Evolutionary conservation across 345 rosid genomes (phyloP).

Genomic region (Odontarrhena argentea): DNA sequence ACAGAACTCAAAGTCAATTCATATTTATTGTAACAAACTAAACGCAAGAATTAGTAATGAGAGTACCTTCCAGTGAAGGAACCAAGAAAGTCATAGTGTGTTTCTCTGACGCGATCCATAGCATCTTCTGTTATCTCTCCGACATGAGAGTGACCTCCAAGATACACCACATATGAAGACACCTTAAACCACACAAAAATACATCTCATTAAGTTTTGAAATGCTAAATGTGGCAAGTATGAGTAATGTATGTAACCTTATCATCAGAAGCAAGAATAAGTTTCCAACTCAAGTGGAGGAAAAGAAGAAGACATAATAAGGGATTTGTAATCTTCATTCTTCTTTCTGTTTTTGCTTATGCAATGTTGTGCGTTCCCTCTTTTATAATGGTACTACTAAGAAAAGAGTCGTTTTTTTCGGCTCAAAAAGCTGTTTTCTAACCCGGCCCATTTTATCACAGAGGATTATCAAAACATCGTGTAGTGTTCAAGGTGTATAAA

Average conservation of each 20-base stretch:
- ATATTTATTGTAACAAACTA: too few species aligned
- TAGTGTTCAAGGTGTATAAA: too few species aligned
- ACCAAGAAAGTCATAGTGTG: slow-evolving; percentile 67
- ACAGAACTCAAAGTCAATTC: neutral
- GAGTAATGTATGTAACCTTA: slow-evolving; percentile 27
- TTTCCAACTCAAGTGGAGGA: slow-evolving; percentile 33
- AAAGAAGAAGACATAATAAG: slow-evolving; percentile 27
- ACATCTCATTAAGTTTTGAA: neutral
- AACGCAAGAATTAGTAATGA: too few species aligned
- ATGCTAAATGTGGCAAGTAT: neutral
- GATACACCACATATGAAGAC: slow-evolving; percentile 70
- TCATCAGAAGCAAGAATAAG: slow-evolving; percentile 53
- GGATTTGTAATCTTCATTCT: slow-evolving; percentile 33
- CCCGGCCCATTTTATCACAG: neutral
- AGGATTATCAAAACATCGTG: neutral
- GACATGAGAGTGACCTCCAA: slow-evolving; percentile 73
- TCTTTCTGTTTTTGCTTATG: slow-evolving; percentile 8
- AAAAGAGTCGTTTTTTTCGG: neutral
- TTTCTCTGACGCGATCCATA: slow-evolving; percentile 47
- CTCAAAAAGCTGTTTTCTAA: neutral
- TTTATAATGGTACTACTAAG: slow-evolving; percentile 26
- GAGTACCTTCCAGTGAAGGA: slow-evolving; percentile 67
- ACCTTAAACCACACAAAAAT: slow-evolving; percentile 7
- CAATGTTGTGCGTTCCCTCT: slow-evolving; percentile 13
- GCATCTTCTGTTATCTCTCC: slow-evolving; percentile 43